These are phyloP conservation scores for Calocybe gambosa DNA, from an alignment of 1,284 basidiomycete genomes.

Conservation along the genomic window DNA sequence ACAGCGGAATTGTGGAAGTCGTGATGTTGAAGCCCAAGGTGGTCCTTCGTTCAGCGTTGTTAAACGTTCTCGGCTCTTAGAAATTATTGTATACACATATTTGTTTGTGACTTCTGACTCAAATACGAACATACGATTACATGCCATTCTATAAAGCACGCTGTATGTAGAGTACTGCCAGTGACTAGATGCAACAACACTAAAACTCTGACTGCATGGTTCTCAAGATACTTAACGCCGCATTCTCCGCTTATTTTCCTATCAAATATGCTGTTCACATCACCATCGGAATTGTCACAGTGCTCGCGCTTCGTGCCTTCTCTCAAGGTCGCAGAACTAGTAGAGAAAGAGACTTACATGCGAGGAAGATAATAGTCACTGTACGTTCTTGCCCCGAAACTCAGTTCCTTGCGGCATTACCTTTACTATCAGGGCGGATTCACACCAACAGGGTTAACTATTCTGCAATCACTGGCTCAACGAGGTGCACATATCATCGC, in stretches of 20 bases:
- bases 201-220: slow-evolving; percentile 25
- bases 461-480: slow-evolving; percentile 57
- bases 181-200: background rate
- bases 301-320: slow-evolving; percentile 48
- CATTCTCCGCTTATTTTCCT: slow-evolving; percentile 29
- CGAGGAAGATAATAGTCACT: slow-evolving; percentile 61
- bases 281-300: slow-evolving; percentile 32
- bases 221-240: slow-evolving; percentile 28
- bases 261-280: slow-evolving; percentile 40
- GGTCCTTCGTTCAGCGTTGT: slow-evolving; percentile 13
- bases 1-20: background rate
- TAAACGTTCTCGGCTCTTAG: background rate
- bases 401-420: background rate
- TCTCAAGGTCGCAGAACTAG: slow-evolving; percentile 62
- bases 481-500: slow-evolving; percentile 74
- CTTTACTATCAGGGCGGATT: slow-evolving; percentile 53
- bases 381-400: slow-evolving; percentile 29
- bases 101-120: background rate
- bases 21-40: slow-evolving; percentile 17
- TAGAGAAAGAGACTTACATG: slow-evolving; percentile 68
- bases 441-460: slow-evolving; percentile 61
- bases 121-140: background rate
- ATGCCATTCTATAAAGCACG: too few species aligned
- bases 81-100: background rate
- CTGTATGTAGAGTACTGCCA: too few species aligned